Percentiles rank a stretch among this genome's conserved stretches.
These are phyloP conservation scores for Mrakia gelida DNA, from an alignment of 768 basidiomycete genomes.

Conservation along the genomic window DNA sequence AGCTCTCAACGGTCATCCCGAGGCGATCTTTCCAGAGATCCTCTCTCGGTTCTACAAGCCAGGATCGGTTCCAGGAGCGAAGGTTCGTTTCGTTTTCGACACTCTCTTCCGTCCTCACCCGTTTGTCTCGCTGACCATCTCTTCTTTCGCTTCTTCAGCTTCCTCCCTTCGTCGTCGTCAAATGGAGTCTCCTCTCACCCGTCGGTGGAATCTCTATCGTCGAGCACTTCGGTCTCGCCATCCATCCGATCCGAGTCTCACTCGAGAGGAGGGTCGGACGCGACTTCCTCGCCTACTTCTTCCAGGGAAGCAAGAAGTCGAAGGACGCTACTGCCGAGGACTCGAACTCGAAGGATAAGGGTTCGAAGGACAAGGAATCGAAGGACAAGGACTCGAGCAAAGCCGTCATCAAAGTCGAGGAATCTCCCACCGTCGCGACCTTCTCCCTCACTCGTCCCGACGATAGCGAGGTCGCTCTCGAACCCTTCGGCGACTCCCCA, in stretches of 20 bases:
- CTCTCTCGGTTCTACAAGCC: constrained; percentile 57
- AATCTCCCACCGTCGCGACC: not conserved
- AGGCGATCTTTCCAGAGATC: constrained; percentile 83
- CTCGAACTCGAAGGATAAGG: not conserved
- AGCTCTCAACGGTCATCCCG: constrained; percentile 77
- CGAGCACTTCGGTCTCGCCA: constrained; percentile 65
- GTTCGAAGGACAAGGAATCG: not conserved
- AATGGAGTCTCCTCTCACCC: constrained; percentile 77
- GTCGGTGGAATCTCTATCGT: constrained; percentile 91
- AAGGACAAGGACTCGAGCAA: not conserved
- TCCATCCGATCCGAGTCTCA: constrained; percentile 82
- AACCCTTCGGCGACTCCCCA: not conserved
- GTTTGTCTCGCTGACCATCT: not conserved
- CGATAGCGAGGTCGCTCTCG: not conserved
- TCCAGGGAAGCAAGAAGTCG: constrained; percentile 47
- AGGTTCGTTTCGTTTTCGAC: constrained; percentile 45
- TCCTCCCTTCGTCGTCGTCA: constrained; percentile 62
- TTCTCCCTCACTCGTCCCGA: constrained; percentile 8
- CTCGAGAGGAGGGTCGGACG: constrained; percentile 77
- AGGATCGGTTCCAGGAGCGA: constrained; percentile 41
- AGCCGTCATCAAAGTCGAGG: too few species aligned
- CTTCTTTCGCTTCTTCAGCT: constrained; percentile 45
- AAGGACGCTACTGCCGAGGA: constrained; percentile 8
- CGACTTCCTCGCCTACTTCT: constrained; percentile 82
- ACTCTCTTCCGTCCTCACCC: too few species aligned